phyloP scores from a whole-genome alignment of 352 stramenopile genomes.

The Pythium aphanidermatum region DNA sequence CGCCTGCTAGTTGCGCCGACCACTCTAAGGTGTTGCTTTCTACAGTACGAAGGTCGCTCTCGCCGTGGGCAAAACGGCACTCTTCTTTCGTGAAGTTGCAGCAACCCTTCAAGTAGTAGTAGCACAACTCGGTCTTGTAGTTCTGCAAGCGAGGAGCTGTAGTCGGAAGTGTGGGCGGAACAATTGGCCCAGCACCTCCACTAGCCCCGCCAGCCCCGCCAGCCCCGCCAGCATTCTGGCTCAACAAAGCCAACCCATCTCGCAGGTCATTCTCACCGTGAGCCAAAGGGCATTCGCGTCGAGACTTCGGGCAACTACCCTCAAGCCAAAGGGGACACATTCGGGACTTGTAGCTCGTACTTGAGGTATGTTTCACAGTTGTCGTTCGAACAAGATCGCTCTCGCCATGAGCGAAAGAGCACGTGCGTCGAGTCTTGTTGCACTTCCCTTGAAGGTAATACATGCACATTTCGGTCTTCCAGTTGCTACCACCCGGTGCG shows the following conservation, averaged over 20 bases:
- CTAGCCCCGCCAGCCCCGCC: background rate
- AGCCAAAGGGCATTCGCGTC: conserved; percentile 68
- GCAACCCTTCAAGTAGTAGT: conserved; percentile 85
- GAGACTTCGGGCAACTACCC: conserved; percentile 62
- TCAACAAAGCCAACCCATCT: conserved; percentile 33
- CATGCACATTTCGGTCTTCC: conserved; percentile 88
- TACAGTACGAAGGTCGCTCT: conserved; percentile 71
- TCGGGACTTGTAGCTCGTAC: conserved; percentile 64
- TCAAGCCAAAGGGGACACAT: conserved; percentile 76
- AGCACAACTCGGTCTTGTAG: conserved; percentile 88
- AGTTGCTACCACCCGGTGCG: conserved; percentile 40
- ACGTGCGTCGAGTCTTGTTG: conserved; percentile 86
- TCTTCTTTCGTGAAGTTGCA: conserved; percentile 88
- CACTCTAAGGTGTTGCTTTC: conserved; percentile 75
- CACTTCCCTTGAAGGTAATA: conserved; percentile 88
- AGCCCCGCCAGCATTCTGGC: conserved; percentile 5
- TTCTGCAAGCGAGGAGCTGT: conserved; percentile 69
- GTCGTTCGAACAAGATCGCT: conserved; percentile 56
- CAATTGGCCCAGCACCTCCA: background rate
- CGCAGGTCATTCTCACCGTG: conserved; percentile 75
- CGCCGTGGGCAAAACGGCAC: conserved; percentile 82
- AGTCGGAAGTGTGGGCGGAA: conserved; percentile 22
- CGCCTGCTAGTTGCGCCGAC: conserved; percentile 42
- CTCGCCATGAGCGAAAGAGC: conserved; percentile 81
- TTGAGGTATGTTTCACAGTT: conserved; percentile 29